phyloP scores from a whole-genome alignment of 2,329 filamentous ascomycete genomes.

The Neodidymelliopsis sp. region DNA sequence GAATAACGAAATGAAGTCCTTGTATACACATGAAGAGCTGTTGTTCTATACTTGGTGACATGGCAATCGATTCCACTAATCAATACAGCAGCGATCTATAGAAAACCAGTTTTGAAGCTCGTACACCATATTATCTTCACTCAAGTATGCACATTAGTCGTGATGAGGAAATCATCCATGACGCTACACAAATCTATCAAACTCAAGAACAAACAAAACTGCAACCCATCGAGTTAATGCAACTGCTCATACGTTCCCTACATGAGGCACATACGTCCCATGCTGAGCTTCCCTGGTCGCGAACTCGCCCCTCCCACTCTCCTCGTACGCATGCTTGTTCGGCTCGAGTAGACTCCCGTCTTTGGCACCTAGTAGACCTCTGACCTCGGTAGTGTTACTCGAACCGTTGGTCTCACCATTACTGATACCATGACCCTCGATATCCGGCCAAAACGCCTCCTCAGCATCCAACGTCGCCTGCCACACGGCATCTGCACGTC shows the following conservation, averaged over 20 bases:
- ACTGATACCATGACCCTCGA: constrained; percentile 6
- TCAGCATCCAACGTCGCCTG: constrained; percentile 41
- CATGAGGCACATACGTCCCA: constrained; percentile 8
- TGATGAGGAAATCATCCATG: background rate
- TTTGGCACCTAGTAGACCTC: constrained; percentile 6
- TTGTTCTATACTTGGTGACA: too few species aligned
- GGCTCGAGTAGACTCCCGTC: constrained; percentile 12
- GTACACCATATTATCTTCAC: too few species aligned
- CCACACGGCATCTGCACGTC: constrained; percentile 35
- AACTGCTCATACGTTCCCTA: constrained; percentile 3
- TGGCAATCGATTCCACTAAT: too few species aligned
- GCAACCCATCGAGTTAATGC: background rate
- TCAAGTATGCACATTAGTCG: background rate
- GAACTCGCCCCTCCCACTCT: background rate
- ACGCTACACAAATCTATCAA: background rate
- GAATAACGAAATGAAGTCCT: constrained; percentile 11
- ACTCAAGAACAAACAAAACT: background rate
- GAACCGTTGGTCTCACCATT: background rate
- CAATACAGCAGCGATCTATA: too few species aligned
- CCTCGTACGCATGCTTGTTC: background rate
- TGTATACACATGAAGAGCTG: too few species aligned
- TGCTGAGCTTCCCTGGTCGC: background rate
- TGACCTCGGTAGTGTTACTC: background rate
- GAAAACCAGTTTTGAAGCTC: too few species aligned
- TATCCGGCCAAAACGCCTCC: constrained; percentile 44